Base-by-base conservation (phyloP, 2,329 filamentous ascomycete species). In the Ambrosiella cleistominuta region DNA sequence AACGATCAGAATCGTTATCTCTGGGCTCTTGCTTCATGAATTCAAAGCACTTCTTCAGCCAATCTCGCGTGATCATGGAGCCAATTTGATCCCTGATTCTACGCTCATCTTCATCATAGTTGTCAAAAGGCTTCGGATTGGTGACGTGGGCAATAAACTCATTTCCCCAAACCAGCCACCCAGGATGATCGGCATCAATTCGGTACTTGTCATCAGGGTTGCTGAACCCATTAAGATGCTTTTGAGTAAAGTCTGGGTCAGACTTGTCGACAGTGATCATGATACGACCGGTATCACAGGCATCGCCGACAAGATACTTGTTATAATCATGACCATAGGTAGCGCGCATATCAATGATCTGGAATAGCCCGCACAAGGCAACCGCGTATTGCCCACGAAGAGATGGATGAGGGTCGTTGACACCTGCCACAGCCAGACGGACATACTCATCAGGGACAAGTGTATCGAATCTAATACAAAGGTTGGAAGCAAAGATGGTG, bases 11-110 rank as follows among this genome's bases (percentile, higher is more conserved):
- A 3, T 78, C 78, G 0, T 81, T 71, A 67, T 97, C 91, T 50
- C 91, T 82, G 1, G 93, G 91, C 68, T 97, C 91, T 70, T 97
- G 93, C 72, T 96, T 97, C 72, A 97, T 79, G 67, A 91, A 97
- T 27, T 83, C 86, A 66, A 98, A 98, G 69, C 85, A 91, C 55
- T 84, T 85, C 49, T 80, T 79, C 64, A 96, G 83, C 94, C 93
- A 98, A 36, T 88, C 80, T 54, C 82, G 82, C 61, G 86, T 88
- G 62, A 98, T 74, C 47, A 89, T 75, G 58, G 78, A 77, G 53
- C 90, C 93, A 65, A 98, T 93, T 66, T 87, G 85, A 57, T 79
- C 77, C 45, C 91, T 83, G 6, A 86, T 81, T 1, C 75, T 75
- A 64, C 72, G 81, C 69, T 98, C 93, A 0, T 87, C 73, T 12